Evolutionary conservation across 257 asterid species (phyloP).

Genomic region (Ehretia macrophylla): DNA sequence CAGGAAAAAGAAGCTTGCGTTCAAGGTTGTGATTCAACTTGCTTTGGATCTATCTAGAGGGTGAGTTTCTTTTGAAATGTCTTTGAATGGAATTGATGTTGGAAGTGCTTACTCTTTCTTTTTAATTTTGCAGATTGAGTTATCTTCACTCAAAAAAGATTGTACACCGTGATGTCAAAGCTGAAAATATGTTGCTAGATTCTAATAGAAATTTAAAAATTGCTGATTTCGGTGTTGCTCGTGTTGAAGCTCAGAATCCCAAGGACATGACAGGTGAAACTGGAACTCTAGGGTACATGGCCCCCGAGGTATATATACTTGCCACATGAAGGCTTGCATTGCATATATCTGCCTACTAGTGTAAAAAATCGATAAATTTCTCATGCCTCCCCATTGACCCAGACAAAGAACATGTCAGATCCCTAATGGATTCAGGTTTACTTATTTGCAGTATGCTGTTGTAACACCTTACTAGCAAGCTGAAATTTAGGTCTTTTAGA

Average conservation of each 20-base stretch:
- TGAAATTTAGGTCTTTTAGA: too few relatives aligned
- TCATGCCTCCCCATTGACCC: too few relatives aligned
- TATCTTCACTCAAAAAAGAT: slow-evolving; percentile 18
- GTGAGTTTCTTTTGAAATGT: not conserved
- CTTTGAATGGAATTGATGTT: not conserved
- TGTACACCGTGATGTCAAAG: slow-evolving; percentile 22
- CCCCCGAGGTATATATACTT: slow-evolving; percentile 15
- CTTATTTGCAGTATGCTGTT: too few relatives aligned
- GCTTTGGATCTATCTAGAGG: slow-evolving; percentile 17
- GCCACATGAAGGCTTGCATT: not conserved
- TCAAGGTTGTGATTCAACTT: slow-evolving; percentile 15
- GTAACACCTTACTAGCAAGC: too few relatives aligned
- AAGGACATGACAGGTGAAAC: slow-evolving; percentile 24
- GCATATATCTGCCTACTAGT: too few relatives aligned
- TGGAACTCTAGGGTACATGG: slow-evolving; percentile 23
- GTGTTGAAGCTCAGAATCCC: slow-evolving; percentile 27
- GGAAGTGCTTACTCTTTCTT: not conserved
- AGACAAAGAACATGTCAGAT: too few relatives aligned
- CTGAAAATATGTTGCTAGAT: slow-evolving; percentile 22
- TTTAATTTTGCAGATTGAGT: slow-evolving; percentile 12
- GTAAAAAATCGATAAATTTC: not conserved
- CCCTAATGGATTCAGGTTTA: too few relatives aligned
- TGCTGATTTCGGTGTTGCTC: slow-evolving; percentile 23
- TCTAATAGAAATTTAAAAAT: slow-evolving; percentile 5
- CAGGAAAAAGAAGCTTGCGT: slow-evolving; percentile 11